These are phyloP conservation scores for Epichloe aotearoae DNA, from an alignment of 2,329 filamentous ascomycete genomes.

Conservation along the genomic window DNA sequence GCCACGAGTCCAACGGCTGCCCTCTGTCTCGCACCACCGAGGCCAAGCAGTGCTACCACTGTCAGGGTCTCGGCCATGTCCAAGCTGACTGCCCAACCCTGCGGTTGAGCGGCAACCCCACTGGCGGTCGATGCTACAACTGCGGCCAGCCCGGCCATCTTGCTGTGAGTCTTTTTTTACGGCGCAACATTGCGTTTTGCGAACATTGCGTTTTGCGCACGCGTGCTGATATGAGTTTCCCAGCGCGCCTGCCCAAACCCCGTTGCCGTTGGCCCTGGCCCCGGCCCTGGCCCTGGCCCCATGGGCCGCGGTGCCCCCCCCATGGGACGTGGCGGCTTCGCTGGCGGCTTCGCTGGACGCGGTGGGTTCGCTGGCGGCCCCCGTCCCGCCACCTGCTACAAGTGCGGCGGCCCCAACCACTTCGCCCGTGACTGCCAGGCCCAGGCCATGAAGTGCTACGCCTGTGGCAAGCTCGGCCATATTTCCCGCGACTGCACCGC, in stretches of 20 bases:
- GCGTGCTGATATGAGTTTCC: slow-evolving; percentile 7
- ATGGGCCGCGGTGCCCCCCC: slow-evolving; percentile 51
- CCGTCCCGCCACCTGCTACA: slow-evolving; percentile 58
- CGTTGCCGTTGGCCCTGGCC: slow-evolving; percentile 30
- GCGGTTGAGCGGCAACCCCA: slow-evolving; percentile 70
- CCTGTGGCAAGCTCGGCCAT: slow-evolving; percentile 88
- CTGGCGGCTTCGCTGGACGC: slow-evolving; percentile 46
- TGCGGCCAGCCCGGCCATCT: slow-evolving; percentile 89
- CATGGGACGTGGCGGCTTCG: slow-evolving; percentile 44
- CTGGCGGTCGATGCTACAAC: slow-evolving; percentile 87
- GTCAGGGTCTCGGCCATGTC: slow-evolving; percentile 94
- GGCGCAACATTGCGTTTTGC: too few relatives aligned
- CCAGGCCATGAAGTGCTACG: slow-evolving; percentile 97
- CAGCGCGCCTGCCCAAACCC: slow-evolving; percentile 72
- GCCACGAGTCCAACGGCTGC: slow-evolving; percentile 96
- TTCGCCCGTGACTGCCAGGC: slow-evolving; percentile 97
- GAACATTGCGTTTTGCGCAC: too few relatives aligned
- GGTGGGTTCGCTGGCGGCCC: slow-evolving; percentile 63
- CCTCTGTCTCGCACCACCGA: slow-evolving; percentile 93
- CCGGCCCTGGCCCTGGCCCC: slow-evolving; percentile 28
- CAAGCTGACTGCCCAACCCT: slow-evolving; percentile 98
- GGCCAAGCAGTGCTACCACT: slow-evolving; percentile 99
- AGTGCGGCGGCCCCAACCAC: slow-evolving; percentile 83
- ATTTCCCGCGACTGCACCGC: slow-evolving; percentile 91
- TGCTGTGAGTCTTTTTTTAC: slow-evolving; percentile 44